Conservation (phyloP, 1,139 yeast species). For the Suhomyces choctaworum region DNA sequence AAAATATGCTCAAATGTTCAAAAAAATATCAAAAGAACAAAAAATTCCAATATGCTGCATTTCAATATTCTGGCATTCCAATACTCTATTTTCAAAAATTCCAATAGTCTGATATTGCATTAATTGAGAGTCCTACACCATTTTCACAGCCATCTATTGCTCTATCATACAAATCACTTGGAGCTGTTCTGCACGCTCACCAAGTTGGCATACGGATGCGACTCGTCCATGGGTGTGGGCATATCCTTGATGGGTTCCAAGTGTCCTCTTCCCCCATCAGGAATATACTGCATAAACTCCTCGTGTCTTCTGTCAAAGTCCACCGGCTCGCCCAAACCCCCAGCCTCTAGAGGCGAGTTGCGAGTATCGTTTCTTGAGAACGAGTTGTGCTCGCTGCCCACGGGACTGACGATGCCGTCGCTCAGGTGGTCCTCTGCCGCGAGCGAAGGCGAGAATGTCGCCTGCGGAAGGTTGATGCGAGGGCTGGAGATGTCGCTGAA, state of each 20-base stretch:
- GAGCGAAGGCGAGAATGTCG: slow-evolving; percentile 4
- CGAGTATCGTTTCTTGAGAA: slow-evolving; percentile 2
- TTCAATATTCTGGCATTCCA: no score
- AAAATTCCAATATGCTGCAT: no score
- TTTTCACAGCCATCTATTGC: no score
- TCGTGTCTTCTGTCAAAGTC: slow-evolving; percentile 8
- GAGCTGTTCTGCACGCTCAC: slow-evolving; percentile 11
- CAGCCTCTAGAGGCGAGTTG: slow-evolving; percentile 1
- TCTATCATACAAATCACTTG: no score
- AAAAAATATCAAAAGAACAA: no score
- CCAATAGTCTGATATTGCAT: no score
- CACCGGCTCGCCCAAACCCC: slow-evolving; percentile 16
- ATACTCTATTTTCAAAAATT: no score
- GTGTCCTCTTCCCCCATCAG: slow-evolving; percentile 7
- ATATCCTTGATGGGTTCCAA: slow-evolving; percentile 25
- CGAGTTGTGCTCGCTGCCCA: slow-evolving; percentile 11
- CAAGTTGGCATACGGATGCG: slow-evolving; percentile 18
- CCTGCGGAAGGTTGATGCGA: slow-evolving; percentile 10
- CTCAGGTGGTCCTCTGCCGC: slow-evolving; percentile 18
- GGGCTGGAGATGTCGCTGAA: slow-evolving; percentile 23
- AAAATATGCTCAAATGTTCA: no score
- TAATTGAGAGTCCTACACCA: no score
- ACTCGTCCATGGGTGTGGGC: slow-evolving; percentile 27
- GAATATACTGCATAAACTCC: slow-evolving; percentile 8
- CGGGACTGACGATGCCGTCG: slow-evolving; percentile 16